Percentiles rank a stretch among this genome's conserved stretches.
phyloP scores from a whole-genome alignment of 805 yeast genomes.

The Torulaspora gathmanii region DNA sequence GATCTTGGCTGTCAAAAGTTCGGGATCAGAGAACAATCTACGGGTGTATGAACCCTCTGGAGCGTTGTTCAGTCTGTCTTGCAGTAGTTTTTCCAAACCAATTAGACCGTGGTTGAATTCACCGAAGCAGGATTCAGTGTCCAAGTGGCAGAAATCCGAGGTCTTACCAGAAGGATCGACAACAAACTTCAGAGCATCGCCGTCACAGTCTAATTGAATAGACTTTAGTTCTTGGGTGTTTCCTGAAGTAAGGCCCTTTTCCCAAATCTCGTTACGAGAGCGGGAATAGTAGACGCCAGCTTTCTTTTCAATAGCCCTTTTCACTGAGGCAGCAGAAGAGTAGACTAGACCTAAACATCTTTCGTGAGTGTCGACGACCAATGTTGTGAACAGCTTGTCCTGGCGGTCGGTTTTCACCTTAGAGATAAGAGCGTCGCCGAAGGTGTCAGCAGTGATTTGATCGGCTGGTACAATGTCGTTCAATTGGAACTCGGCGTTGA shows the following conservation, averaged over 20 bases:
- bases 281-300: constrained; percentile 95
- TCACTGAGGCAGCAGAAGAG: constrained; percentile 76
- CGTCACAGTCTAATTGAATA: constrained; percentile 82
- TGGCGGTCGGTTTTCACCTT: constrained; percentile 71
- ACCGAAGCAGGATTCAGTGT: constrained; percentile 77
- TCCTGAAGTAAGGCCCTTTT: constrained; percentile 94
- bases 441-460: constrained; percentile 16
- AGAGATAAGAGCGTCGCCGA: constrained; percentile 37
- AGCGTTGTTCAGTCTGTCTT: constrained; percentile 55
- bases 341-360: constrained; percentile 85
- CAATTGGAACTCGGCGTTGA: constrained; percentile 13
- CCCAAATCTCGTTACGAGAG: constrained; percentile 84
- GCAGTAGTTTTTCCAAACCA: constrained; percentile 60
- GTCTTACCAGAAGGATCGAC: constrained; percentile 72
- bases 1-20: constrained; percentile 76
- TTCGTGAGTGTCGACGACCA: constrained; percentile 66
- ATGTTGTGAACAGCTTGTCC: constrained; percentile 81
- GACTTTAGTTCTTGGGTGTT: constrained; percentile 75
- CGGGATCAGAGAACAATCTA: constrained; percentile 75
- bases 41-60: constrained; percentile 95
- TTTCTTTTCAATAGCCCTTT: constrained; percentile 71
- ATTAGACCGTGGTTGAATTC: constrained; percentile 53
- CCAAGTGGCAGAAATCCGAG: constrained; percentile 88
- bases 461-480: constrained; percentile 12
- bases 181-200: constrained; percentile 80